Evolutionary conservation across 441 rosid species (phyloP).

Genomic region (Geranium incanum): DNA sequence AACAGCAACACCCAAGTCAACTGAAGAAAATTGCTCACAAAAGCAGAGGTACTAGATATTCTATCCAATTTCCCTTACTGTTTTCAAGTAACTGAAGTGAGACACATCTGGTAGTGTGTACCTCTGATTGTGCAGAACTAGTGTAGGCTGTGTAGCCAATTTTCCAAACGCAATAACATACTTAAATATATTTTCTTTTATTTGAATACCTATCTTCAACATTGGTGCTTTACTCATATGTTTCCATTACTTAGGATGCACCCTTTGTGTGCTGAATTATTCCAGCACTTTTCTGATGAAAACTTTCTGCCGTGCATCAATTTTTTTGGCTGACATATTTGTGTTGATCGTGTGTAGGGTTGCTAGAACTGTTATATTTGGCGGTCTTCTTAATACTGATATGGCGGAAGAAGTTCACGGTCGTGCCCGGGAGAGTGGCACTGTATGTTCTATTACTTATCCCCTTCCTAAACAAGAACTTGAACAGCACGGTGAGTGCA

Average conservation of each 20-base stretch:
- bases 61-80: not conserved
- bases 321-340: constrained; percentile 7
- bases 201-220: not conserved
- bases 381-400: constrained; percentile 63
- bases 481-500: constrained; percentile 55
- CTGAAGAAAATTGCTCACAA: constrained; percentile 64
- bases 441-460: constrained; percentile 69
- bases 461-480: constrained; percentile 74
- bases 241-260: not conserved
- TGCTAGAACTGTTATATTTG: constrained; percentile 88
- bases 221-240: not conserved
- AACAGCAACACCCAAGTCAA: constrained; percentile 28
- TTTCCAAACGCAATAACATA: not conserved
- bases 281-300: not conserved
- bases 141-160: not conserved
- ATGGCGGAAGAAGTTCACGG: constrained; percentile 66
- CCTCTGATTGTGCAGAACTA: not conserved
- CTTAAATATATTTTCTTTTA: not conserved
- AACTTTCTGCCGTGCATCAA: not conserved
- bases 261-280: not conserved
- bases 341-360: constrained; percentile 48
- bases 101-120: not conserved
- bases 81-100: not conserved
- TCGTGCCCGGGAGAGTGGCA: constrained; percentile 53
- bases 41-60: constrained; percentile 64